phyloP scores from a whole-genome alignment of 2,329 filamentous ascomycete species.

The Aspergillus fijiensis region DNA sequence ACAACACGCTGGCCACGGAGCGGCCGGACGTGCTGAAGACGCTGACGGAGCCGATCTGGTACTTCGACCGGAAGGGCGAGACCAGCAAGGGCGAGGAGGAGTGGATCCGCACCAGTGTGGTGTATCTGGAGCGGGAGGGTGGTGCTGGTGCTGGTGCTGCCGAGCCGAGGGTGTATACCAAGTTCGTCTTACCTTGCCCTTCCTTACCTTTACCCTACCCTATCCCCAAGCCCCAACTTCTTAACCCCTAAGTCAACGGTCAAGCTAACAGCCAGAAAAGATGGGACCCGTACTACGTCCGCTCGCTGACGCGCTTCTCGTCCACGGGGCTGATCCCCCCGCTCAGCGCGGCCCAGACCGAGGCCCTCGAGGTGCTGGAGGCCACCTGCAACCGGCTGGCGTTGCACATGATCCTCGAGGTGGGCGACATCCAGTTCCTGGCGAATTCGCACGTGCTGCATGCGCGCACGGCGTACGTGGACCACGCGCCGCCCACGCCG shows the following conservation, averaged over 20 bases:
- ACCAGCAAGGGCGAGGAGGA: conserved; percentile 70
- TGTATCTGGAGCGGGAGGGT: conserved; percentile 69
- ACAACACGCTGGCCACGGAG: conserved; percentile 73
- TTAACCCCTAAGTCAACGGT: too few species aligned
- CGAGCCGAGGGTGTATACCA: conserved; percentile 65
- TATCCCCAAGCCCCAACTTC: too few species aligned
- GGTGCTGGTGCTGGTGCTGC: conserved; percentile 47
- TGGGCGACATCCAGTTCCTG: conserved; percentile 86
- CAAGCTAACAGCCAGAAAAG: conserved; percentile 23
- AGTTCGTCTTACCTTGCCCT: conserved; percentile 44
- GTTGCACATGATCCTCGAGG: conserved; percentile 81
- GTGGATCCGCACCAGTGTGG: conserved; percentile 69
- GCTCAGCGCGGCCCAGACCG: conserved; percentile 66
- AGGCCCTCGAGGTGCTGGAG: conserved; percentile 70
- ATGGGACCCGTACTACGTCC: conserved; percentile 87
- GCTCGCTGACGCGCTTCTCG: conserved; percentile 71
- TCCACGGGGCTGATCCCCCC: conserved; percentile 71
- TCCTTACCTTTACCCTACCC: background rate
- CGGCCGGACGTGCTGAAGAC: conserved; percentile 75
- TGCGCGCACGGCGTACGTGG: conserved; percentile 76
- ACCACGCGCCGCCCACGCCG: conserved; percentile 66
- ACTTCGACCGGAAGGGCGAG: conserved; percentile 90
- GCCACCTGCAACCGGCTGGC: conserved; percentile 70
- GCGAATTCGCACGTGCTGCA: conserved; percentile 79
- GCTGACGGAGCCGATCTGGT: conserved; percentile 78